Conservation (phyloP, 192 early-diverging fungal species). For the Coemansia sp. region DNA sequence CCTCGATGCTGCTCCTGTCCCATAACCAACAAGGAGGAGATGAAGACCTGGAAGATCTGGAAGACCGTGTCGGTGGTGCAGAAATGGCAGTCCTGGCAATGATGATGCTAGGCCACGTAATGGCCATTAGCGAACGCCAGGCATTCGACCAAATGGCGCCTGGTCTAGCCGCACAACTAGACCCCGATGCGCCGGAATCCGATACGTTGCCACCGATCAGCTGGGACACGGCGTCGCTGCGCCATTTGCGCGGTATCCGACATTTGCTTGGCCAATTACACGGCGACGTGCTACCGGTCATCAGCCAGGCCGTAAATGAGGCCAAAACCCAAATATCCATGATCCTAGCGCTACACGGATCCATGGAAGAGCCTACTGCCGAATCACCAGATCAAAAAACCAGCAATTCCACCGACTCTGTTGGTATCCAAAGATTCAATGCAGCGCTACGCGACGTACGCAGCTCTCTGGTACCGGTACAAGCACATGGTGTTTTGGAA, state of each 20-base stretch:
- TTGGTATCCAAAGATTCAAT: constrained; percentile 62
- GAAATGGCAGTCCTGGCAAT: constrained; percentile 63
- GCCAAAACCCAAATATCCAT: constrained; percentile 27
- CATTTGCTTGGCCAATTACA: constrained; percentile 17
- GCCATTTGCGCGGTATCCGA: constrained; percentile 30
- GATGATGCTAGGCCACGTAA: constrained; percentile 64
- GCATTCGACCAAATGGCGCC: constrained; percentile 17
- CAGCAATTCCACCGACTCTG: constrained; percentile 17
- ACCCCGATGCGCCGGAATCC: not conserved
- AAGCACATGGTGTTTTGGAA: constrained; percentile 83
- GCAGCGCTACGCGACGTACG: constrained; percentile 77
- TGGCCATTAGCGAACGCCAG: constrained; percentile 57
- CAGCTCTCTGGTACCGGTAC: constrained; percentile 80
- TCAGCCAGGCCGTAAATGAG: constrained; percentile 13
- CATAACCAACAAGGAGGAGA: constrained; percentile 10
- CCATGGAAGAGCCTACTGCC: not conserved
- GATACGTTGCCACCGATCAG: constrained; percentile 11
- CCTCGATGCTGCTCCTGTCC: not conserved
- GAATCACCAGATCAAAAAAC: not conserved
- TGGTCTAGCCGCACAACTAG: not conserved
- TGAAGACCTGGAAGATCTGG: constrained; percentile 26
- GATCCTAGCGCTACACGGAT: constrained; percentile 37
- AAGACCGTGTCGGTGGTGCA: constrained; percentile 56
- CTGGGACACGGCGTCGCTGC: constrained; percentile 22
- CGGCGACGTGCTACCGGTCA: not conserved